Evolutionary conservation across 495 filamentous ascomycete genomes (phyloP), one percentile per base, ranked within the genome.

Genomic region (Penicillium cosmopolitanum): DNA sequence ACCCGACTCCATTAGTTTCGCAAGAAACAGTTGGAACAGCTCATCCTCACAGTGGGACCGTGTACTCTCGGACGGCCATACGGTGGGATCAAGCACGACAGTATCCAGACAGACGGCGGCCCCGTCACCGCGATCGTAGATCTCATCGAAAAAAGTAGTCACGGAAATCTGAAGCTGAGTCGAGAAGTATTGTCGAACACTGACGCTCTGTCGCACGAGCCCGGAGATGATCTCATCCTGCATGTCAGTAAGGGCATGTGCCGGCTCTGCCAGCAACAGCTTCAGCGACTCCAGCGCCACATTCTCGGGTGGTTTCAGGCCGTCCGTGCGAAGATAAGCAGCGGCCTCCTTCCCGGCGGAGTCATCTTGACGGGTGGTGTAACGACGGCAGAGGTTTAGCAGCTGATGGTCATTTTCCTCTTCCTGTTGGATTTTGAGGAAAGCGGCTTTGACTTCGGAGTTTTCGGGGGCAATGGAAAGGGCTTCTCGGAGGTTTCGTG

Each of bases 11-110:
- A 88, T 84, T 51, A 91, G 69, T 60, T 85, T 86, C 19, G 84
- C 87, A 33, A 89, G 72, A 58, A 87, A 84, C 5, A 87, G 76
- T 63, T 84, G 85, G 62, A 91, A 90, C n/a, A 85, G 73, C 65
- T 89, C 86, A 53, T 79, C 76, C 60, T 88, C 75, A 71, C 78
- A 77, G 58, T 75, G 73, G 40, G 71, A 62, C 43, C 82, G 81
- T 6, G 61, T 71, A 16, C 80, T 73, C 60, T 84, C 80, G 8
- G 72, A 74, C 33, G 78, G 72, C 88, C 88, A 91, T 13, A 83
- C 75, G 15, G 72, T 67, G 10, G 76, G 68, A 54, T 88, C 84
- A 48, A 89, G 69, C 3, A 87, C 70, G 3, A 87, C 77, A 1
- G 78, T 77, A 35, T 85, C 75, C 52, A 89, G 67, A 16, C 80